Base-by-base conservation (phyloP, 2,329 filamentous ascomycete genomes). In the Xylaria digitata region DNA sequence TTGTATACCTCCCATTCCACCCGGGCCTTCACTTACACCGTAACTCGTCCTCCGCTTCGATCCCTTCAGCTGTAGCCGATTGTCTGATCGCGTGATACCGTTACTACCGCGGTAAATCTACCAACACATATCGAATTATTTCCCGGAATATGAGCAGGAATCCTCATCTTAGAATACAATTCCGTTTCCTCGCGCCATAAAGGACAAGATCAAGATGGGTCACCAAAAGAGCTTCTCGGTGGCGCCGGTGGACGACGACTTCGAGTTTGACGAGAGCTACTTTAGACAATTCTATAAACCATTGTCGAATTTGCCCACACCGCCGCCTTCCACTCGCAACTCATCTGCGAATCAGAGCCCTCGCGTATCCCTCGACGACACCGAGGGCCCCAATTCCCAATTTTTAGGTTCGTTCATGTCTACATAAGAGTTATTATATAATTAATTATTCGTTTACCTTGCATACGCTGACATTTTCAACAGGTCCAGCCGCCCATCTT, bases 231-330 rank as follows among this genome's bases (percentile, higher is more conserved):
- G 76, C 61, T 76, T 76, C 64, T 78, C 77, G 30, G 63, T 73
- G 52, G 65, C 66, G 19, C 70, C 71, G 55, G 67, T 72, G 45
- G 80, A 82, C 67, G 81, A 85, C 72, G 82, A 85, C 63, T 81
- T 81, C 70, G 83, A 84, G 72, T 81, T 82, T 69, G 82, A 84
- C 74, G 82, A 84, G 66, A 82, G 83, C 69, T 87, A 86, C 78
- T 88, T 89, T 73, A 76, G 78, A 62, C 80, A 82, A 67, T 89
- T 88, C 70, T 91, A 91, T 78, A 85, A 87, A 54, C 89, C 89
- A 9, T 82, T 91, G 58, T 91, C 89, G 34, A 90, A 89, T 76
- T 83, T 91, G 23, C 89, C 89, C 23, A 91, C 89, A 59, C 89
- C 89, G 69, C 89, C 89, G 50, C 84, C 84, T 11, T 89, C 86